These are phyloP conservation scores for Fusarium oxysporum DNA, from an alignment of 2,329 filamentous ascomycete species.

Conservation along the genomic window DNA sequence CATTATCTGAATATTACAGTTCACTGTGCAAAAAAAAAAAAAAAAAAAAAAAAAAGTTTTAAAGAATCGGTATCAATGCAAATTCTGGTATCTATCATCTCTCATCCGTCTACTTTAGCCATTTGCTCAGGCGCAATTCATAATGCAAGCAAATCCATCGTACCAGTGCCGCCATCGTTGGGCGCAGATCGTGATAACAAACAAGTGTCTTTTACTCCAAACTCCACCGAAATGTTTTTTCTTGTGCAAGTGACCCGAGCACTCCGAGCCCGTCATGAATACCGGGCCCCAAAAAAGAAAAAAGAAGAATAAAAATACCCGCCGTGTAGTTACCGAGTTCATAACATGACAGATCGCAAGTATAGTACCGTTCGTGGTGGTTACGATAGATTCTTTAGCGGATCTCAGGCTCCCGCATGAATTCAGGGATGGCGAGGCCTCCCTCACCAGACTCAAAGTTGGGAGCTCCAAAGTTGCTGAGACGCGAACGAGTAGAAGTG, in stretches of 20 bases:
- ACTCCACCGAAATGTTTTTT: constrained; percentile 7
- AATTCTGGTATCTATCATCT: constrained; percentile 24
- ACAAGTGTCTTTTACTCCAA: constrained; percentile 22
- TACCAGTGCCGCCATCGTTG: background rate
- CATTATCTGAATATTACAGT: background rate
- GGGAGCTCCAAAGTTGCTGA: constrained; percentile 47
- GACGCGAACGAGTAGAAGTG: constrained; percentile 26
- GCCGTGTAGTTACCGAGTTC: background rate
- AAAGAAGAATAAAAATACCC: background rate
- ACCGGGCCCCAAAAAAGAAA: background rate
- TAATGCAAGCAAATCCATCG: background rate
- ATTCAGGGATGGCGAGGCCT: constrained; percentile 54
- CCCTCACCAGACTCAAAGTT: constrained; percentile 51
- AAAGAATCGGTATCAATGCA: background rate
- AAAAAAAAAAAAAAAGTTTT: background rate
- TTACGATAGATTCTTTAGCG: constrained; percentile 44
- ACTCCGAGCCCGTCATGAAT: background rate
- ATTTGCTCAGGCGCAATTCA: constrained; percentile 1
- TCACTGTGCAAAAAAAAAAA: background rate
- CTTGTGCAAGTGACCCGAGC: background rate
- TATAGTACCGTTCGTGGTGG: background rate
- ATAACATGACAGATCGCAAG: background rate
- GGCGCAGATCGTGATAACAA: constrained; percentile 18
- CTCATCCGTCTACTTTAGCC: constrained; percentile 28
- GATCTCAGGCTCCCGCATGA: constrained; percentile 58